Conservation (phyloP, 805 yeast genomes). For the Kuraishia hungarica region DNA sequence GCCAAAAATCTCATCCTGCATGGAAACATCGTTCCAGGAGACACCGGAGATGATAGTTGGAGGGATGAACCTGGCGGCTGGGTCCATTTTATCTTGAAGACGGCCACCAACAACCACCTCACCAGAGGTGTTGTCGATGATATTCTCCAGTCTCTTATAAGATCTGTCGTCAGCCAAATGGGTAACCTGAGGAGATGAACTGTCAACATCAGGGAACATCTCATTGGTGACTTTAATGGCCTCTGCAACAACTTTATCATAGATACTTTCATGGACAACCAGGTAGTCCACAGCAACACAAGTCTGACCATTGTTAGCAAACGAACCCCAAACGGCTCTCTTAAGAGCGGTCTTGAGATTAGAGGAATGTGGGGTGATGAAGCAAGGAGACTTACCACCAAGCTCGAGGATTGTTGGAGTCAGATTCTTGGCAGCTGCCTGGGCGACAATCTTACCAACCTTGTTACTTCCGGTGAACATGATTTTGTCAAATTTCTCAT, state of each 20-base stretch:
- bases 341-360: slow-evolving; percentile 37
- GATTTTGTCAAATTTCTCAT: slow-evolving; percentile 67
- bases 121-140: slow-evolving; percentile 45
- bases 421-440: slow-evolving; percentile 75
- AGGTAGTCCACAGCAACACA: slow-evolving; percentile 87
- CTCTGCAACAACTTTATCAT: slow-evolving; percentile 38
- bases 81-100: slow-evolving; percentile 11
- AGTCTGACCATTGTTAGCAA: slow-evolving; percentile 80
- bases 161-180: slow-evolving; percentile 54
- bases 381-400: slow-evolving; percentile 89
- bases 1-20: slow-evolving; percentile 76
- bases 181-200: slow-evolving; percentile 33
- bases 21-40: slow-evolving; percentile 55
- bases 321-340: slow-evolving; percentile 73
- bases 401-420: slow-evolving; percentile 79
- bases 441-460: slow-evolving; percentile 72
- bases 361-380: slow-evolving; percentile 45
- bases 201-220: slow-evolving; percentile 30
- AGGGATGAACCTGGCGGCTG: slow-evolving; percentile 39
- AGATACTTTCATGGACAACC: slow-evolving; percentile 51
- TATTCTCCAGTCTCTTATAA: slow-evolving; percentile 33
- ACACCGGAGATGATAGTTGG: slow-evolving; percentile 72
- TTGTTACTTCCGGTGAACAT: slow-evolving; percentile 74
- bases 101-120: slow-evolving; percentile 37
- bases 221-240: slow-evolving; percentile 30